Percentiles rank a stretch among this genome's conserved stretches.
These are phyloP conservation scores for Radiomyces spectabilis DNA, from an alignment of 192 early-diverging fungal species.

Conservation along the genomic window DNA sequence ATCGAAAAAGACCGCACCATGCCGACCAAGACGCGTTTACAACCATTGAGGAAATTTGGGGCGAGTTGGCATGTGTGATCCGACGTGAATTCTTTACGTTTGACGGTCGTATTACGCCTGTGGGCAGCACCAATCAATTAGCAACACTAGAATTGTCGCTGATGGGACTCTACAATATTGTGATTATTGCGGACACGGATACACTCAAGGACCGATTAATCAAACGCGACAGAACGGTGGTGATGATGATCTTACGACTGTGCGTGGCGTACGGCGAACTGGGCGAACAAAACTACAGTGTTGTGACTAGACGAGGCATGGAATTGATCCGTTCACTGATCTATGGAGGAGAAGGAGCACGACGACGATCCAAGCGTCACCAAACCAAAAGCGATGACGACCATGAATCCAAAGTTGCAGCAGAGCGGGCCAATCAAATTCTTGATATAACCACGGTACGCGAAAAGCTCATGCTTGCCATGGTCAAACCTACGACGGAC, in stretches of 20 bases:
- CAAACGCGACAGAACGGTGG: slow-evolving; percentile 12
- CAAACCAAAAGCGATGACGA: neutral
- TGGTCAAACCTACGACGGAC: slow-evolving; percentile 22
- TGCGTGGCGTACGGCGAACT: slow-evolving; percentile 24
- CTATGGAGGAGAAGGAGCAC: slow-evolving; percentile 2
- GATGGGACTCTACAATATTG: slow-evolving; percentile 46
- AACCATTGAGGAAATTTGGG: slow-evolving; percentile 26
- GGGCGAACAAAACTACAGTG: slow-evolving; percentile 22
- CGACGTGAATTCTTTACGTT: slow-evolving; percentile 22
- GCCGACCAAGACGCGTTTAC: too few relatives aligned
- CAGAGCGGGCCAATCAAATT: slow-evolving; percentile 2
- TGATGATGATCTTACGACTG: slow-evolving; percentile 23
- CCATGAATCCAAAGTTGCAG: neutral
- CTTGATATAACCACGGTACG: slow-evolving; percentile 14
- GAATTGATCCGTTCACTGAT: slow-evolving; percentile 19
- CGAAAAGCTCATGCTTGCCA: slow-evolving; percentile 19
- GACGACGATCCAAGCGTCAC: neutral
- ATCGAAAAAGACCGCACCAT: neutral
- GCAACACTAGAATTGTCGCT: slow-evolving; percentile 44
- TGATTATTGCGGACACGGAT: slow-evolving; percentile 16
- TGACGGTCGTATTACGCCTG: slow-evolving; percentile 27
- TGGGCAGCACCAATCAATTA: slow-evolving; percentile 31
- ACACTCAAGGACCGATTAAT: slow-evolving; percentile 12
- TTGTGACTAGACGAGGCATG: slow-evolving; percentile 22
- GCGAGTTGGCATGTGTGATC: slow-evolving; percentile 23